A percentile compares a stretch with the other conserved stretches of the same genome.
Conservation (phyloP, 345 rosid genomes). For the Clarkia xantiana region DNA sequence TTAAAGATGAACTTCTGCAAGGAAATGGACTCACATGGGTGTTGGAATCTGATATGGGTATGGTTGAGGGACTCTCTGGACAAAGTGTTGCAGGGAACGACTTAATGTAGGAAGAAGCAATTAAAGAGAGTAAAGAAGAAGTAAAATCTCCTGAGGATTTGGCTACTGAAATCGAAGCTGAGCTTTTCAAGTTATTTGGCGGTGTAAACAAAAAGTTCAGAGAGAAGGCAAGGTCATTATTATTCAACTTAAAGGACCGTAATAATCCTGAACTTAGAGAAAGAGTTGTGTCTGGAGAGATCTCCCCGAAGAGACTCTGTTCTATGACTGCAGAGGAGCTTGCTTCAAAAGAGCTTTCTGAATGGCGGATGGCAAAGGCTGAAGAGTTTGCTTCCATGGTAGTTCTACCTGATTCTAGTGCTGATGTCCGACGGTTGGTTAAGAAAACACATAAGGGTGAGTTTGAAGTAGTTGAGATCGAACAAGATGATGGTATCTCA, state of each 20-base stretch:
- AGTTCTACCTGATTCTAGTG: constrained; percentile 62
- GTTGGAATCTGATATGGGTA: constrained; percentile 34
- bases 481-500: constrained; percentile 35
- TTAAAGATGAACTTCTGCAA: constrained; percentile 81
- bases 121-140: constrained; percentile 10
- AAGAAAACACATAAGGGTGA: constrained; percentile 96
- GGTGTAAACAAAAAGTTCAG: constrained; percentile 95
- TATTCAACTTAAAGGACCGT: constrained; percentile 82
- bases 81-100: constrained; percentile 12
- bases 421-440: constrained; percentile 61
- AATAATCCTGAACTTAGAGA: constrained; percentile 80
- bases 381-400: constrained; percentile 93
- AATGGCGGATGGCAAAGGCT: constrained; percentile 93
- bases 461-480: constrained; percentile 63
- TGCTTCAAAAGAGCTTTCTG: constrained; percentile 86
- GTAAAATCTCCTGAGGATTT: constrained; percentile 31
- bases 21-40: constrained; percentile 93
- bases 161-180: constrained; percentile 58
- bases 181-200: constrained; percentile 65
- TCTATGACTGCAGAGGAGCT: constrained; percentile 89
- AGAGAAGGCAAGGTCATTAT: constrained; percentile 79
- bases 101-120: constrained; percentile 10
- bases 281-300: constrained; percentile 61
- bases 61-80: constrained; percentile 19
- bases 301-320: constrained; percentile 54